Conservation (phyloP, 306 rosid species). For the Prunus fruticosa region DNA sequence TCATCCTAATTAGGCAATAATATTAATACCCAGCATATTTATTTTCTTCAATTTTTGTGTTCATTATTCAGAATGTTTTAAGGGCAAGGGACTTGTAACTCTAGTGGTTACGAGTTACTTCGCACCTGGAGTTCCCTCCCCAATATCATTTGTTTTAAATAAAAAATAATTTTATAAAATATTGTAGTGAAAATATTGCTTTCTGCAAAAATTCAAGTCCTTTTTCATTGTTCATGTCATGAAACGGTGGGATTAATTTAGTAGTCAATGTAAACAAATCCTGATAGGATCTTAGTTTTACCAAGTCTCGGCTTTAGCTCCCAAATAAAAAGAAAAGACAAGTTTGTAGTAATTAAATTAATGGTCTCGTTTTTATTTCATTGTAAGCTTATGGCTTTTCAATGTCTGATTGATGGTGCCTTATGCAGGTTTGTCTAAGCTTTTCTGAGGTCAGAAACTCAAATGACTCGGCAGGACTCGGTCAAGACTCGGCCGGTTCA, state of each 20-base stretch:
- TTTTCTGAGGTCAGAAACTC: slow-evolving; percentile 35
- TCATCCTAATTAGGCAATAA: not conserved
- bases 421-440: slow-evolving; percentile 44
- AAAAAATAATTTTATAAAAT: too few relatives aligned
- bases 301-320: not conserved
- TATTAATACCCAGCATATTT: not conserved
- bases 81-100: too few relatives aligned
- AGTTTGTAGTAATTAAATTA: not conserved
- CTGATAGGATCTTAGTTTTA: not conserved
- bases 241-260: not conserved
- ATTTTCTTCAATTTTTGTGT: not conserved
- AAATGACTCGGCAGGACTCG: slow-evolving; percentile 12
- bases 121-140: too few relatives aligned
- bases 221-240: not conserved
- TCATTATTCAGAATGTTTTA: not conserved
- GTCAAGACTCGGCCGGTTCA: slow-evolving; percentile 20
- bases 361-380: not conserved
- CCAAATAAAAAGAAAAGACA: not conserved
- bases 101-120: too few relatives aligned
- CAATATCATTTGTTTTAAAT: too few relatives aligned
- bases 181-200: not conserved
- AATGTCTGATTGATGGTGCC: not conserved
- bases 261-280: not conserved
- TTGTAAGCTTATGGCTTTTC: not conserved
- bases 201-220: not conserved